Evolutionary conservation across 176 grass and related monocot genomes (phyloP), one percentile per base, ranked within the genome.

Genomic region (Cocos nucifera): DNA sequence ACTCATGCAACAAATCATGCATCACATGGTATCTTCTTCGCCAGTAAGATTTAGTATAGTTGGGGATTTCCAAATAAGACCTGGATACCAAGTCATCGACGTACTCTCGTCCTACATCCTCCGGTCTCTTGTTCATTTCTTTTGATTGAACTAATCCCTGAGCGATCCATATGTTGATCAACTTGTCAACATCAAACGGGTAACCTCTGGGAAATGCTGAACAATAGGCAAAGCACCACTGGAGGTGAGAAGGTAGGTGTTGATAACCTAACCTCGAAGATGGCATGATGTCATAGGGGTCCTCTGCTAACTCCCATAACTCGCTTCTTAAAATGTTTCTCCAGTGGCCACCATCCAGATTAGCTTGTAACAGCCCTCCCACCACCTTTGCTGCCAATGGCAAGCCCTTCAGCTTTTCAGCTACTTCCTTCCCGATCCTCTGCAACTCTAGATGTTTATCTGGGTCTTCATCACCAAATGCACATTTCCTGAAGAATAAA

Each of bases 381-480:
- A 89, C 60, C 66, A 67, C 78, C 78, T 80, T 83, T 19, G 80
- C 80, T 19, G 76, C 80, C 62, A 89, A 64, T 2, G 85, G 85
- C 19, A 67, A 80, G 16, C 85, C 80, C 15, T 59, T 71, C 17
- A 89, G 23, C 35, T 32, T 77, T 56, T 54, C 24, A 16, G 60
- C 62, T 70, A 89, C 80, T 50, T 70, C 2, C 22, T 70, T 53
- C 18, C 67, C 85, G 50, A 77, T 89, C 4, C 19, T 56, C 18
- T 20, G 4, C 24, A 83, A 59, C 21, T 59, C 79, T 44, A 6
- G 44, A 4, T 52, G 15, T 12, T 4, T 1, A 70, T 14, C 6
- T 17, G 52, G 53, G 4, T 59, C 19, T 5, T 25, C 4, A 25
- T 73, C 22, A 22, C 62, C 72, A 85, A 85, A 85, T 58, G 78